These are phyloP conservation scores for Aureobasidium sp. DNA, from an alignment of 2,329 filamentous ascomycete species.

Conservation along the genomic window DNA sequence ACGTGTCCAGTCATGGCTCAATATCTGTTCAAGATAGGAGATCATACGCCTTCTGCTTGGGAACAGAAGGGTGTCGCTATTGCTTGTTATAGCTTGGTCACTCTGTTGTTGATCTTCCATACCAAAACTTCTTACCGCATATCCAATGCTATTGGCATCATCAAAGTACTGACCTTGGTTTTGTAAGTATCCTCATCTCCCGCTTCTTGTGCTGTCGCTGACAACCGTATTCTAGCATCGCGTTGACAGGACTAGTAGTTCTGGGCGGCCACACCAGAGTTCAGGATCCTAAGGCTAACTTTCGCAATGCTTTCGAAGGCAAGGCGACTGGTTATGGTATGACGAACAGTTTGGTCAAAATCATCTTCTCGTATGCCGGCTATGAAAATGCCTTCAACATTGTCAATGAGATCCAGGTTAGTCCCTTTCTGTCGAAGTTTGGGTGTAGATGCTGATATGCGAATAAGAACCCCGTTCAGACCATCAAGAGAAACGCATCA, in stretches of 20 bases:
- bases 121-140: slow-evolving; percentile 53
- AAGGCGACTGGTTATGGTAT: slow-evolving; percentile 43
- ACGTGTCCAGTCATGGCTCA: slow-evolving; percentile 45
- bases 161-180: slow-evolving; percentile 57
- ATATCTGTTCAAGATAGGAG: slow-evolving; percentile 56
- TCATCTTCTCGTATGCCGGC: slow-evolving; percentile 45
- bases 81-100: slow-evolving; percentile 54
- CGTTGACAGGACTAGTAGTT: slow-evolving; percentile 52
- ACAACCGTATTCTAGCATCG: slow-evolving; percentile 16
- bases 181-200: slow-evolving; percentile 35
- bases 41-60: slow-evolving; percentile 50
- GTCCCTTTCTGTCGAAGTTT: not conserved
- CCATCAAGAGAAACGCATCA: slow-evolving; percentile 55
- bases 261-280: slow-evolving; percentile 50
- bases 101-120: slow-evolving; percentile 46
- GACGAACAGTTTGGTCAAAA: slow-evolving; percentile 53
- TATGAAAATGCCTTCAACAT: slow-evolving; percentile 57
- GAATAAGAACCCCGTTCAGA: slow-evolving; percentile 50
- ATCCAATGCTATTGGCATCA: slow-evolving; percentile 49
- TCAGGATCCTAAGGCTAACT: slow-evolving; percentile 47
- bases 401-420: slow-evolving; percentile 52
- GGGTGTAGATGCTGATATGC: not conserved
- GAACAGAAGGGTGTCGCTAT: slow-evolving; percentile 60
- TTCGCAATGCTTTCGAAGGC: slow-evolving; percentile 48
- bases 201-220: not conserved